These are phyloP conservation scores for Chlamydomonas sp. DNA, from an alignment of 139 green algal species.

Conservation along the genomic window DNA sequence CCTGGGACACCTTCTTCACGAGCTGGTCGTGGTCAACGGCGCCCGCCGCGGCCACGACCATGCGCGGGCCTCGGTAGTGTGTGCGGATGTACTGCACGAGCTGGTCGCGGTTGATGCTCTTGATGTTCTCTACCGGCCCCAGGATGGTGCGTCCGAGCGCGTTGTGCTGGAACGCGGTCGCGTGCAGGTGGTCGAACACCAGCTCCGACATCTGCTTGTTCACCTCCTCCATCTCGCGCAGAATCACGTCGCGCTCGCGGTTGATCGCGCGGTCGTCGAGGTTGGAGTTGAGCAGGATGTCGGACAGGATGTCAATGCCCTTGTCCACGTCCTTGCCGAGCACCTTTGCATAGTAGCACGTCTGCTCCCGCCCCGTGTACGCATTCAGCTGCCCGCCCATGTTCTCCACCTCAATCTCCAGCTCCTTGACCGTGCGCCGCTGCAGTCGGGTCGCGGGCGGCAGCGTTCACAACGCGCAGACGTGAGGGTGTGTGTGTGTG, in stretches of 20 bases:
- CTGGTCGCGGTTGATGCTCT: constrained; percentile 73
- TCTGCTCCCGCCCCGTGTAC: constrained; percentile 96
- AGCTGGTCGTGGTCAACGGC: constrained; percentile 92
- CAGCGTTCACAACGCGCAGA: too few species aligned
- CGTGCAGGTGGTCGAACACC: constrained; percentile 98
- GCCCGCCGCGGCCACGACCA: constrained; percentile 84
- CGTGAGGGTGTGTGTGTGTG: too few species aligned
- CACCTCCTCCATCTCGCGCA: constrained; percentile 94
- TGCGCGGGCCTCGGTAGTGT: constrained; percentile 87
- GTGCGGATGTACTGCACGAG: constrained; percentile 90
- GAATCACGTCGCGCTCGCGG: constrained; percentile 89
- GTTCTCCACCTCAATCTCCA: constrained; percentile 97
- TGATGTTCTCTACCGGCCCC: constrained; percentile 89
- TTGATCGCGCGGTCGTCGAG: constrained; percentile 81
- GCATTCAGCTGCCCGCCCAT: constrained; percentile 97
- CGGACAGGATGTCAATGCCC: constrained; percentile 87
- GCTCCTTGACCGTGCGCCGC: constrained; percentile 63
- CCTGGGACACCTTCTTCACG: constrained; percentile 61
- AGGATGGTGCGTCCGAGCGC: constrained; percentile 94
- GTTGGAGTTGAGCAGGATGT: constrained; percentile 94
- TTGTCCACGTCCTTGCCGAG: constrained; percentile 79
- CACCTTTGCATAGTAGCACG: constrained; percentile 90
- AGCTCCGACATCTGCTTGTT: constrained; percentile 58
- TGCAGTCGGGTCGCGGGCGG: too few species aligned
- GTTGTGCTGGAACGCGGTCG: constrained; percentile 96